Base-by-base conservation (phyloP, 2,329 filamentous ascomycete genomes). In the Fonsecaea erecta region DNA sequence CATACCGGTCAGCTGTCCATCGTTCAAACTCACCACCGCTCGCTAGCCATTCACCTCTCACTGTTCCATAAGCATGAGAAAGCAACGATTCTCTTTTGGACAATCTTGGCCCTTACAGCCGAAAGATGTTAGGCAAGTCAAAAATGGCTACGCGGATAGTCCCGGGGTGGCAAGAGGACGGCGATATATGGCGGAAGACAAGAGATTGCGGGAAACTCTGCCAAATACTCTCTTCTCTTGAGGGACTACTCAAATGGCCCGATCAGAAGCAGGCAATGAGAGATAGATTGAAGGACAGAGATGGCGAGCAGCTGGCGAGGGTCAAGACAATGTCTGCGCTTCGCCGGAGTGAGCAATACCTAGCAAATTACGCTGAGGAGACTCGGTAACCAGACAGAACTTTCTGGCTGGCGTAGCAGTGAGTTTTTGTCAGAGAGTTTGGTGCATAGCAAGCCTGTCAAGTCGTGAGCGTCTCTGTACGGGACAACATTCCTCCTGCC, bases 1-100 rank as follows among this genome's bases (percentile, higher is more conserved):
- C 18, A 48, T 24, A 48, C 43, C 18, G 43, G 43, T 48, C 43
- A 48, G 43, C 43, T 48, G 43, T 48, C 24, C 43, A 24, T 48
- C 11, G 18, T 24, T 24, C 43, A 48, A 48, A 48, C 43, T 48
- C 43, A 48, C 43, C 43, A 24, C 43, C 21, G 18, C 21, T 18
- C 9, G 24, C 43, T 48, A 9, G 3, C 52, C 24, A 34, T 14
- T 53, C 52, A 30, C 52, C 26, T 14, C 11, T 34, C 14, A n/a
- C n/a, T 21, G 21, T 3, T 30, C 34, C n/a, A n/a, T 24, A 48
- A 48, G 43, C 43, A 24, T 48, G 43, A 48, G 43, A 48, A 48
- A 24, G 43, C 18, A 48, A 21, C 9, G 21, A 9, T 12, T 4
- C 18, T 24, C 40, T 11, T 40, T 11, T 40, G 11, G 37, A 40